Base-by-base conservation (phyloP, 192 early-diverging fungal species). In the Lobosporangium transversale region DNA sequence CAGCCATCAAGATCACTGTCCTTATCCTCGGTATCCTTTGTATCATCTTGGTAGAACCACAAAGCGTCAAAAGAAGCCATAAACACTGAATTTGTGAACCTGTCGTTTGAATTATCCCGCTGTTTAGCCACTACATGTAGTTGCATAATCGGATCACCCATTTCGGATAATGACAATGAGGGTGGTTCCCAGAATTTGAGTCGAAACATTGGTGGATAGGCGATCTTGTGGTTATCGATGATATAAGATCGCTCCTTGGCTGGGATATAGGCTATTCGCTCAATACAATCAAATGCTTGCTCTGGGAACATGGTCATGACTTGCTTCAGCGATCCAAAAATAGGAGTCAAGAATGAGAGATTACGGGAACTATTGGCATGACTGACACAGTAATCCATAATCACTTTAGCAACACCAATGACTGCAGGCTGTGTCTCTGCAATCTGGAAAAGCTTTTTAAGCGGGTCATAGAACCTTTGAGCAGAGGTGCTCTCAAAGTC, bases 341-440 rank as follows among this genome's bases (percentile, higher is more conserved):
- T 40, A 8, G 59, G 61, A 4, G 61, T 26, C 21, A 71, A 17
- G 61, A 63, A 71, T 11, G 69, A 20, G 11, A 71, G 45, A 10
- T 71, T 63, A 30, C 53, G 42, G 27, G 61, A 63, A 9, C 42
- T 47, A 29, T 52, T 71, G 31, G 69, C 69, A 26, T 71, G 59
- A 29, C 29, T 58, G 26, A 58, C 45, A 36, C 61, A 63, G 54
- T 71, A 71, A 2, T 71, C 61, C 43, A 71, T 58, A 18, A 71
- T 49, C 27, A 63, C 37, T 30, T 62, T 60, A 47, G 69, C 59
- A 17, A 56, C 47, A 12, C 55, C 61, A 35, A 71, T 53, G 27
- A 49, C 69, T 3, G 33, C 32, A 3, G 69, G 53, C 32, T 55
- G 68, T 12, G 11, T 60, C 21, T 62, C 40, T 11, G 67, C 67